Base-by-base conservation (phyloP, 352 stramenopile species). In the Phytophthora crassamura region DNA sequence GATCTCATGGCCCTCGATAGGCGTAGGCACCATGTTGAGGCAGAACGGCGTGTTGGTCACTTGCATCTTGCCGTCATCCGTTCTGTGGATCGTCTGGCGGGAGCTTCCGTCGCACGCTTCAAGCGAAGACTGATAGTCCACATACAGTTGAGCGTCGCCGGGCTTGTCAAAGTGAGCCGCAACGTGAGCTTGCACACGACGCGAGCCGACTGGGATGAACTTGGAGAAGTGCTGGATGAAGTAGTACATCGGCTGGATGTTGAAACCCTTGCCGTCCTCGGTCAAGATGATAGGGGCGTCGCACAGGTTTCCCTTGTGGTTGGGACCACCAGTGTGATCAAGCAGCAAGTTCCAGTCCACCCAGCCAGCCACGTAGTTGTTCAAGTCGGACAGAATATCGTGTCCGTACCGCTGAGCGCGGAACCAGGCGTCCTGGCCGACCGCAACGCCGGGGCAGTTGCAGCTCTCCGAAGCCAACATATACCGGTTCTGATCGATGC, bases 281-380 rank as follows among this genome's bases (percentile, higher is more conserved):
- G 78, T 77, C 22, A 96, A 38, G 57, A 97, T 89, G 38, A 67
- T 59, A 15, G 74, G 74, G 2, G 74, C 69, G 22, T 84, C 75
- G 45, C 82, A 90, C 32, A 80, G 74, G 72, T 94, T 94, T 39
- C 74, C 74, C 59, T 89, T 59, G 76, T 97, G 89, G 77, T 98
- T 98, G 7, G 93, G 91, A 2, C 93, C 93, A 18, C 93, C 93
- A 7, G 39, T 88, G 74, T 91, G 82, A 64, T 96, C 88, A 0
- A 98, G 75, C 5, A 97, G 48, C 46, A 98, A 58, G 71, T 98
- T 98, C 91, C 92, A 98, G 74, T 98, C 89, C 30, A 97, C 88
- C 91, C 91, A 98, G 7, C 89, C 89, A 1, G 80, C 75, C 16
- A 90, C 85, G 67, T 75, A 85, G 66, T 95, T 91, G 77, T 95